phyloP scores from a whole-genome alignment of 1,139 yeast species.

The Debaryomyces psychrophilus region DNA sequence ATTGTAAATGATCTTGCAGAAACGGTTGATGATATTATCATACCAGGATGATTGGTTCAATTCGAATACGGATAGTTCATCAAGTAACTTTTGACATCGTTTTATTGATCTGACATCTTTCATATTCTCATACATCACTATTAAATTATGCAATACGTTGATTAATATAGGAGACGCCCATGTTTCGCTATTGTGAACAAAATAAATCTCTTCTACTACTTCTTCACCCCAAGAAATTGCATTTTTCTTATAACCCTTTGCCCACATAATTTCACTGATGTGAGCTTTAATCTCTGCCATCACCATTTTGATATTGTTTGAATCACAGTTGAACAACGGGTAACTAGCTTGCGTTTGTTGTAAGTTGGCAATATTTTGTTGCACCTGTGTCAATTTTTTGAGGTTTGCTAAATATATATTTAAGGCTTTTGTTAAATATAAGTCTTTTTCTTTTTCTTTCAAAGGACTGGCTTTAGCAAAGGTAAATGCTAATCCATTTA shows the following conservation, averaged over 20 bases:
- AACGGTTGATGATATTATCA: constrained; percentile 35
- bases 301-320: constrained; percentile 31
- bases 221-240: constrained; percentile 71
- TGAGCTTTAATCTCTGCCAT: constrained; percentile 54
- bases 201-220: constrained; percentile 42
- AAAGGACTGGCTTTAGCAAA: constrained; percentile 27
- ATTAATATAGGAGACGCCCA: constrained; percentile 35
- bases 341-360: constrained; percentile 31
- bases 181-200: constrained; percentile 32
- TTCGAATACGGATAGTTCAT: constrained; percentile 26
- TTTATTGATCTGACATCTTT: constrained; percentile 28
- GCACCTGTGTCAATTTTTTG: constrained; percentile 28
- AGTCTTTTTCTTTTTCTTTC: constrained; percentile 19
- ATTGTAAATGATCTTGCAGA: constrained; percentile 44
- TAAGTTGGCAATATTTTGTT: constrained; percentile 23
- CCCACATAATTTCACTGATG: constrained; percentile 69
- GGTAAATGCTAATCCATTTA: constrained; percentile 40
- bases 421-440: constrained; percentile 28
- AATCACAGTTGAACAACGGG: constrained; percentile 44
- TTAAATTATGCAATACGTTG: constrained; percentile 36
- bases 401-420: constrained; percentile 45
- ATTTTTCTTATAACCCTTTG: constrained; percentile 50
- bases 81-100: constrained; percentile 33
- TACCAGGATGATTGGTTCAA: constrained; percentile 35
- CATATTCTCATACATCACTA: constrained; percentile 34